Evolutionary conservation across 768 basidiomycete species (phyloP).

Genomic region (Phlebiopsis flavidoalba): DNA sequence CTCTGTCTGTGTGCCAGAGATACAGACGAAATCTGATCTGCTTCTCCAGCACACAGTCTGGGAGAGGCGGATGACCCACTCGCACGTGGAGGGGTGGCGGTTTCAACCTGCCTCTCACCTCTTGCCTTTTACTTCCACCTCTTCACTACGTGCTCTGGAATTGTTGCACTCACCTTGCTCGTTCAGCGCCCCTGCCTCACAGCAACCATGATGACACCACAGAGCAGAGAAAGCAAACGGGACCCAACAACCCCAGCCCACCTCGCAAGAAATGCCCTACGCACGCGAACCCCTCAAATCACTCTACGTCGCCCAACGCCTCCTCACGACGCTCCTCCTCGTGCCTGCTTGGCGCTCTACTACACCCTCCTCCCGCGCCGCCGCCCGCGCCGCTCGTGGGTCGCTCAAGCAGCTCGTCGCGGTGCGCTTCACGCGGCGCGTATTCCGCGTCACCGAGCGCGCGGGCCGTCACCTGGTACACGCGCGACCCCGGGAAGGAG

Average conservation of each 20-base stretch:
- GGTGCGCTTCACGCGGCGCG: slow-evolving; percentile 47
- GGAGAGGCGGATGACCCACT: too few relatives aligned
- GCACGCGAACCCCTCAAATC: slow-evolving; percentile 42
- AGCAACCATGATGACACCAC: not conserved
- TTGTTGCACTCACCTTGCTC: too few relatives aligned
- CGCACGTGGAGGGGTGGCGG: too few relatives aligned
- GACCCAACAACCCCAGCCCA: slow-evolving; percentile 20
- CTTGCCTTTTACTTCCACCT: too few relatives aligned
- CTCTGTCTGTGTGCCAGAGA: not conserved
- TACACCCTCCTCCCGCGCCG: slow-evolving; percentile 39
- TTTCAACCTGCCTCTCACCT: too few relatives aligned
- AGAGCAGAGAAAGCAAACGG: not conserved
- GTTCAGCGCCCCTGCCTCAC: not conserved
- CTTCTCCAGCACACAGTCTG: too few relatives aligned
- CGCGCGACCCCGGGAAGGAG: slow-evolving; percentile 37
- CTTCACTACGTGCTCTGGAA: too few relatives aligned
- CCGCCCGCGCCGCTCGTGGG: slow-evolving; percentile 48
- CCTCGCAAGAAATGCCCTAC: slow-evolving; percentile 37
- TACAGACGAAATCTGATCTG: too few relatives aligned
- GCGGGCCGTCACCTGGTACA: slow-evolving; percentile 53
- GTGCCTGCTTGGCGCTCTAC: slow-evolving; percentile 39
- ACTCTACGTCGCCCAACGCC: slow-evolving; percentile 41
- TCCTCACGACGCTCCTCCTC: slow-evolving; percentile 43
- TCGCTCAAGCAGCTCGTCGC: slow-evolving; percentile 41
- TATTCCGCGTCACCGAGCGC: slow-evolving; percentile 49